Evolutionary conservation across 345 rosid genomes (phyloP).

Genomic region (Salix brachista): DNA sequence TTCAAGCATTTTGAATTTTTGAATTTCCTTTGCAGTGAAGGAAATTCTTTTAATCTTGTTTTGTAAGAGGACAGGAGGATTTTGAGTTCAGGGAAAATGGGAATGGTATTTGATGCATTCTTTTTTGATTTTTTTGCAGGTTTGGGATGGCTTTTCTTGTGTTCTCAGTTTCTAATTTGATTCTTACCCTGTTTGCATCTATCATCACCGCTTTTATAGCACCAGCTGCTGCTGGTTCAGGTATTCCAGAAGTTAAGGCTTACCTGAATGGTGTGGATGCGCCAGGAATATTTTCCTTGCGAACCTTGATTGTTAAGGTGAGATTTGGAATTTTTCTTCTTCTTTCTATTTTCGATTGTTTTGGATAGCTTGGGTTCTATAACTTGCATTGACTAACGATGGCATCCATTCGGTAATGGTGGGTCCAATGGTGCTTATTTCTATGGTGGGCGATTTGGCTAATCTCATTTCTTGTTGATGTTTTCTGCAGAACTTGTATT

Average conservation of each 20-base stretch:
- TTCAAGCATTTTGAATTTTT: no score
- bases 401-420: not conserved
- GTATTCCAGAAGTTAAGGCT: slow-evolving; percentile 95
- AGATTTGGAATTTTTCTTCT: not conserved
- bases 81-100: not conserved
- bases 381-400: not conserved
- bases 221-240: slow-evolving; percentile 93
- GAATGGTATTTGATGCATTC: not conserved
- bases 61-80: not conserved
- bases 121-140: slow-evolving; percentile 35
- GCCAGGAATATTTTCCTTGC: slow-evolving; percentile 62
- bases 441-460: not conserved
- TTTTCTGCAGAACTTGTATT: not conserved
- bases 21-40: no score
- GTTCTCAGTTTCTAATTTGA: slow-evolving; percentile 60
- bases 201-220: slow-evolving; percentile 59
- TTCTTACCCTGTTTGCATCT: slow-evolving; percentile 65
- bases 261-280: slow-evolving; percentile 95
- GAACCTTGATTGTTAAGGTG: slow-evolving; percentile 77
- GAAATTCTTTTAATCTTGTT: not conserved
- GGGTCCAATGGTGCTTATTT: not conserved
- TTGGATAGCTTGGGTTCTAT: not conserved
- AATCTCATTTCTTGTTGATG: not conserved
- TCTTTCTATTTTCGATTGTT: not conserved
- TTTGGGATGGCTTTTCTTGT: slow-evolving; percentile 61